Evolutionary conservation across 2,329 filamentous ascomycete species (phyloP).

Genomic region (Pyricularia sp.): DNA sequence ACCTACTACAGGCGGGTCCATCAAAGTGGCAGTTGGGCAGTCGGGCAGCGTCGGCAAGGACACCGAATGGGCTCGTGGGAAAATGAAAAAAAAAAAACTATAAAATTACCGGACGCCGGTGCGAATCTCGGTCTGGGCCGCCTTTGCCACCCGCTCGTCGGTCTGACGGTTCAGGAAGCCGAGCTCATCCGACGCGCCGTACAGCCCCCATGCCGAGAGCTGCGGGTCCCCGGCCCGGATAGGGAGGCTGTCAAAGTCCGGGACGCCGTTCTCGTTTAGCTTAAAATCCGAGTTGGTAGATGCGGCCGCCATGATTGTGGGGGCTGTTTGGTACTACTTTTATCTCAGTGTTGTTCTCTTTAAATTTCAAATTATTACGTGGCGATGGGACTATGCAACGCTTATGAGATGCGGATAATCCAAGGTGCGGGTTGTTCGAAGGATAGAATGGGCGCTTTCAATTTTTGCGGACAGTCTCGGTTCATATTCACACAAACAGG

Average conservation of each 20-base stretch:
- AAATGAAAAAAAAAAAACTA: too few species aligned
- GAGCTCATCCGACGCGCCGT: constrained; percentile 46
- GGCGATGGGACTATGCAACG: not conserved
- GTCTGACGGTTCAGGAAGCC: constrained; percentile 54
- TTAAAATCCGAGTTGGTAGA: not conserved
- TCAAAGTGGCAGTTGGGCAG: too few species aligned
- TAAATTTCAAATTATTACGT: not conserved
- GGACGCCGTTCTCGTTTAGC: constrained; percentile 5
- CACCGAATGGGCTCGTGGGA: too few species aligned
- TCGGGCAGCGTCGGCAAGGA: too few species aligned
- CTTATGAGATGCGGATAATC: not conserved
- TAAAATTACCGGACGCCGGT: constrained; percentile 36
- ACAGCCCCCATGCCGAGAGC: constrained; percentile 35
- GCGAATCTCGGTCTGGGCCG: constrained; percentile 41
- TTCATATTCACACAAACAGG: not conserved
- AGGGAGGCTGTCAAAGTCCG: constrained; percentile 8
- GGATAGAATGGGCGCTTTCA: too few species aligned
- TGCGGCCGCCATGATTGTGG: constrained; percentile 1
- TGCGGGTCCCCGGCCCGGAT: constrained; percentile 9
- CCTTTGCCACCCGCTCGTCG: constrained; percentile 38
- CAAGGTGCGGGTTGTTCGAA: too few species aligned
- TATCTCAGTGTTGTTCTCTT: not conserved
- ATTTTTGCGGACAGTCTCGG: too few species aligned
- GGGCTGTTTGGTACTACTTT: not conserved
- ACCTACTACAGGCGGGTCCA: too few species aligned